Conservation (phyloP, 2,329 filamentous ascomycete species). For the Sarocladium oryzae region DNA sequence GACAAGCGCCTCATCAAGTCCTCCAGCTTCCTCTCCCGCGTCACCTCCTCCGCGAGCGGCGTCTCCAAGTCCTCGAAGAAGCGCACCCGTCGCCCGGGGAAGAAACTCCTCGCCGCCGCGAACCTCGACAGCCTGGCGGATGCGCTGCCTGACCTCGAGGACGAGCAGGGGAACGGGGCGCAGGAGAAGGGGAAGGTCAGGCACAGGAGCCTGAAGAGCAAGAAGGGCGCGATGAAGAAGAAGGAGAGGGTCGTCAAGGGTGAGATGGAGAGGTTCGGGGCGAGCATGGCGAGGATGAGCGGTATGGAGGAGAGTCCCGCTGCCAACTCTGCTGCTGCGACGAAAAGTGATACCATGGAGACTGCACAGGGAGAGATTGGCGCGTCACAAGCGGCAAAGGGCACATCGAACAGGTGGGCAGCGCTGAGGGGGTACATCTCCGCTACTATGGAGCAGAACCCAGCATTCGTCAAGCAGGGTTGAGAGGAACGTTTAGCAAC, state of each 20-base stretch:
- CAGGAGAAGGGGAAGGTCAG: slow-evolving; percentile 54
- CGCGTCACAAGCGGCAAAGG: slow-evolving; percentile 13
- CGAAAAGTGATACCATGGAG: slow-evolving; percentile 12
- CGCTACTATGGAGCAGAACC: slow-evolving; percentile 82
- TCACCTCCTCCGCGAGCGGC: slow-evolving; percentile 48
- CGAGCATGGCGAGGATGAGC: slow-evolving; percentile 68
- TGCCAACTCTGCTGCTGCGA: slow-evolving; percentile 13
- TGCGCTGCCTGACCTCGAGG: slow-evolving; percentile 61
- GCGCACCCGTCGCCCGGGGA: slow-evolving; percentile 52
- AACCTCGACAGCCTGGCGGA: slow-evolving; percentile 71
- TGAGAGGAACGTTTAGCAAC: background rate
- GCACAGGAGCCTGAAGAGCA: slow-evolving; percentile 67
- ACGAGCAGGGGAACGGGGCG: slow-evolving; percentile 34
- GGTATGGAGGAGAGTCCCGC: slow-evolving; percentile 32
- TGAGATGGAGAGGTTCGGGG: slow-evolving; percentile 79
- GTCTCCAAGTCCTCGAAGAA: slow-evolving; percentile 16
- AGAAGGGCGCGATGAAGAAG: slow-evolving; percentile 74
- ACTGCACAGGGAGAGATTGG: background rate
- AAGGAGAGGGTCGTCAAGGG: slow-evolving; percentile 73
- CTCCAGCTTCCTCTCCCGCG: slow-evolving; percentile 69
- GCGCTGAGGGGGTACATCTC: slow-evolving; percentile 79
- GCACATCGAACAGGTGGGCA: slow-evolving; percentile 62
- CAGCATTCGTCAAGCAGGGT: slow-evolving; percentile 52
- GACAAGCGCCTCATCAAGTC: slow-evolving; percentile 81
- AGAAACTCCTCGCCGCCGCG: slow-evolving; percentile 61